Evolutionary conservation across 2,329 filamentous ascomycete species (phyloP).

Genomic region (Cladosporium austrohemisphaericum): DNA sequence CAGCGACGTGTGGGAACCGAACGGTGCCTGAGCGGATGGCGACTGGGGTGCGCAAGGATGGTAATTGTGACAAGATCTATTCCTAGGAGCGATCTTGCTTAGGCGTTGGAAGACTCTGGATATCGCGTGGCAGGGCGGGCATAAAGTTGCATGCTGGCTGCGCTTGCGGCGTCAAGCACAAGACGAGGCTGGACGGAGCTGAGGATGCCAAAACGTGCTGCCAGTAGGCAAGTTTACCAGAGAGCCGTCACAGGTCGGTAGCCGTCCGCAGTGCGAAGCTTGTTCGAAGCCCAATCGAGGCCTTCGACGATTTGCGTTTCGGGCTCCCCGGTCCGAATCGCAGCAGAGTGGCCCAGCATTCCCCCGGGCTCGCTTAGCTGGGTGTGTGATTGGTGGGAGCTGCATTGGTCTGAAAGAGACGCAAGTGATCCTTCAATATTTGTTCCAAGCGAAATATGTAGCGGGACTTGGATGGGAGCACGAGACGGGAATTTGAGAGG

Average conservation of each 20-base stretch:
- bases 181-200: slow-evolving; percentile 5
- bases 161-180: slow-evolving; percentile 13
- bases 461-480: slow-evolving; percentile 2
- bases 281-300: neutral
- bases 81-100: slow-evolving; percentile 8
- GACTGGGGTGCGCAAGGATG: too few relatives aligned
- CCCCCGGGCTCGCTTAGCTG: slow-evolving; percentile 2
- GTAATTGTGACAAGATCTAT: slow-evolving; percentile 2
- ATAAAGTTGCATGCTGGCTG: slow-evolving; percentile 7
- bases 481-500: neutral
- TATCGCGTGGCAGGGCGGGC: slow-evolving; percentile 5
- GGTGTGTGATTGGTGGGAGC: neutral
- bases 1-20: neutral
- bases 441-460: slow-evolving; percentile 9
- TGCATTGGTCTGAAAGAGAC: slow-evolving; percentile 10
- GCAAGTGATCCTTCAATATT: slow-evolving; percentile 12
- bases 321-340: slow-evolving; percentile 1
- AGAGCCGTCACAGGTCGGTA: too few relatives aligned
- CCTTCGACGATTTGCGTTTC: neutral
- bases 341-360: neutral
- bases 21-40: slow-evolving; percentile 10
- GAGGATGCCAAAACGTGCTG: neutral
- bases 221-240: too few relatives aligned
- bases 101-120: neutral
- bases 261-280: too few relatives aligned